Conservation (phyloP, 1,139 yeast species). For the Yamadazyma jaroonii region DNA sequence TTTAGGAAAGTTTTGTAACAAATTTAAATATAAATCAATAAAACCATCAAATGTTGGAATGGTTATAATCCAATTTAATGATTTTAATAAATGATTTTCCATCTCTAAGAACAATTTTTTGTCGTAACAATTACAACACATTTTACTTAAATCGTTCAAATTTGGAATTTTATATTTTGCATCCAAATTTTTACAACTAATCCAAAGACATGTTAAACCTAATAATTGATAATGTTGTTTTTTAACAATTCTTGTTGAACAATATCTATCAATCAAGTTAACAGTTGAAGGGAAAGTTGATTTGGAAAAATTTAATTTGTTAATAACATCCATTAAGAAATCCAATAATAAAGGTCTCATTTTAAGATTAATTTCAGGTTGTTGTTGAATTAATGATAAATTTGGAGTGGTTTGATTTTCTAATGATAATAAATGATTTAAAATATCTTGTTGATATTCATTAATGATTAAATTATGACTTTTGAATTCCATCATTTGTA, state of each 20-base stretch:
- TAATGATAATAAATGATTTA: slow-evolving; percentile 34
- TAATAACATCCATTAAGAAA: slow-evolving; percentile 53
- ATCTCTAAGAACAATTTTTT: slow-evolving; percentile 60
- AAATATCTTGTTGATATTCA: slow-evolving; percentile 43
- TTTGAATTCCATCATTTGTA: slow-evolving; percentile 40
- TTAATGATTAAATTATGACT: slow-evolving; percentile 37
- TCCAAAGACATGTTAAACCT: slow-evolving; percentile 73
- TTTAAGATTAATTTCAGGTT: slow-evolving; percentile 48
- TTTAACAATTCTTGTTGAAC: slow-evolving; percentile 48
- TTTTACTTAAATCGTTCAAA: slow-evolving; percentile 50
- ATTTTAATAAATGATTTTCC: slow-evolving; percentile 65
- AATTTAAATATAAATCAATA: slow-evolving; percentile 50
- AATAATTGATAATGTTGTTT: slow-evolving; percentile 62
- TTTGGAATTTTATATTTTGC: slow-evolving; percentile 65
- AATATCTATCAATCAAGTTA: slow-evolving; percentile 51
- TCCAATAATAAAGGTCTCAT: slow-evolving; percentile 52
- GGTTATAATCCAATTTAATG: slow-evolving; percentile 54
- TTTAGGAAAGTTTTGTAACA: slow-evolving; percentile 6
- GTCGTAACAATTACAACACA: slow-evolving; percentile 64
- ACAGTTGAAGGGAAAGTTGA: slow-evolving; percentile 56
- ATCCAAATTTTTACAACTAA: slow-evolving; percentile 69
- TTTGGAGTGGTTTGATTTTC: slow-evolving; percentile 36
- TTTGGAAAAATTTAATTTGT: slow-evolving; percentile 45
- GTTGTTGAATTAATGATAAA: slow-evolving; percentile 44
- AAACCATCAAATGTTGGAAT: slow-evolving; percentile 62